Conservation (phyloP, 306 rosid species). For the Sechiopsis laciniata region DNA sequence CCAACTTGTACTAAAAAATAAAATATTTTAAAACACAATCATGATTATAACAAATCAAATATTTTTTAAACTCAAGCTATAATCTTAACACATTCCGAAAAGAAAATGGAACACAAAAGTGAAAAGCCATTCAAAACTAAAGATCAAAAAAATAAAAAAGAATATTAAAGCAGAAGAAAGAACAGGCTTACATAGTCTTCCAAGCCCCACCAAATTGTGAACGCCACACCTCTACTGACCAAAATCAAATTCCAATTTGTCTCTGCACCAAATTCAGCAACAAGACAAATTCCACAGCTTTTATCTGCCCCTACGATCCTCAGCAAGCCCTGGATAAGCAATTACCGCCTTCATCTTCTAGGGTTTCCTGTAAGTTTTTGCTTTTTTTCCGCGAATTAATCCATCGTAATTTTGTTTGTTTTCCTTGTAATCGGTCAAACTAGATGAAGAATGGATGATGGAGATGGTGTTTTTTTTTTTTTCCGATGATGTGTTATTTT, state of each 20-base stretch:
- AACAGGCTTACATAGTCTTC: no score
- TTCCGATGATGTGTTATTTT: neutral
- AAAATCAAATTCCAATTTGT: neutral
- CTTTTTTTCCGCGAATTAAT: neutral
- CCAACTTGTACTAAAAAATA: no score
- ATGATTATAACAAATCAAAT: no score
- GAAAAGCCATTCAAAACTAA: no score
- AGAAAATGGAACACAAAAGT: no score
- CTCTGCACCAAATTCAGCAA: neutral
- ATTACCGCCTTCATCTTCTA: neutral
- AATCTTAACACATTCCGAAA: no score
- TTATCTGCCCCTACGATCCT: neutral
- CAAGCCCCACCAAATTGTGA: no score
- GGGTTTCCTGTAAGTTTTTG: constrained; percentile 13
- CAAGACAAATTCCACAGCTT: neutral
- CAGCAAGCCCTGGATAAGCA: neutral
- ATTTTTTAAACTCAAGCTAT: no score
- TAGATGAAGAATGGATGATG: neutral
- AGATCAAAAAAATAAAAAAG: no score
- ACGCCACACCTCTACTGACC: no score
- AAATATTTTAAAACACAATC: no score
- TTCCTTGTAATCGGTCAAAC: neutral
- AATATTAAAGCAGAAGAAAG: no score
- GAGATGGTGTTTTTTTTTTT: neutral
- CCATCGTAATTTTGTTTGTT: neutral